Conservation (phyloP, 2,329 filamentous ascomycete genomes). For the Epichloe sylvatica region DNA sequence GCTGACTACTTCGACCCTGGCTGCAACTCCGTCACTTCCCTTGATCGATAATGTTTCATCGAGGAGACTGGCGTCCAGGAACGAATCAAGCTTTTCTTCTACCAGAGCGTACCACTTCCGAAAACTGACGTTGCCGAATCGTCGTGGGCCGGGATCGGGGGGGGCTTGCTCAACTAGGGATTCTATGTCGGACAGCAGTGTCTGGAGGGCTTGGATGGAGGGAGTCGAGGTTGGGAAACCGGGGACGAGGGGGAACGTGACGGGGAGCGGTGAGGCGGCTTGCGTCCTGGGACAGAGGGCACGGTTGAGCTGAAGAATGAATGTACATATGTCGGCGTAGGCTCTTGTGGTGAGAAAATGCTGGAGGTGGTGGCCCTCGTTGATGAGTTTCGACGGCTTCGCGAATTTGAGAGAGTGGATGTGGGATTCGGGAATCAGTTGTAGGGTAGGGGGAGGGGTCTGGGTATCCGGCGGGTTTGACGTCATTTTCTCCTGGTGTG, state of each 20-base stretch:
- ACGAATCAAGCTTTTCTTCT: constrained; percentile 37
- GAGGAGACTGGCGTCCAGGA: constrained; percentile 18
- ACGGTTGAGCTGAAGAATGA: constrained; percentile 80
- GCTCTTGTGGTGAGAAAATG: constrained; percentile 69
- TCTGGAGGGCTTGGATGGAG: constrained; percentile 49
- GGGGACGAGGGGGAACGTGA: constrained; percentile 30
- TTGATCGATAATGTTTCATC: constrained; percentile 15
- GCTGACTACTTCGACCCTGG: constrained; percentile 53
- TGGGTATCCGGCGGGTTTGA: constrained; percentile 6
- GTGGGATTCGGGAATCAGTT: constrained; percentile 33
- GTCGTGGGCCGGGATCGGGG: constrained; percentile 64
- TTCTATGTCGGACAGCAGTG: constrained; percentile 52
- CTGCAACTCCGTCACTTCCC: constrained; percentile 24
- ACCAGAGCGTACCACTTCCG: constrained; percentile 66
- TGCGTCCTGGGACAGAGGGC: constrained; percentile 61
- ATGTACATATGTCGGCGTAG: constrained; percentile 76
- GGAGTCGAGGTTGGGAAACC: constrained; percentile 25
- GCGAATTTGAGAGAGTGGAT: constrained; percentile 38
- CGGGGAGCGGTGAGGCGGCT: constrained; percentile 15
- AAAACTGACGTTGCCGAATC: constrained; percentile 89
- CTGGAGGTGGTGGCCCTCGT: constrained; percentile 69
- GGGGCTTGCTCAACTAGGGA: constrained; percentile 58
- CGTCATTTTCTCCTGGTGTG: neutral
- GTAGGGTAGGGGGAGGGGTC: constrained; percentile 21
- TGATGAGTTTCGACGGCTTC: constrained; percentile 64